Base-by-base conservation (phyloP, 2,329 filamentous ascomycete genomes). In the Phialocephala subalpina region DNA sequence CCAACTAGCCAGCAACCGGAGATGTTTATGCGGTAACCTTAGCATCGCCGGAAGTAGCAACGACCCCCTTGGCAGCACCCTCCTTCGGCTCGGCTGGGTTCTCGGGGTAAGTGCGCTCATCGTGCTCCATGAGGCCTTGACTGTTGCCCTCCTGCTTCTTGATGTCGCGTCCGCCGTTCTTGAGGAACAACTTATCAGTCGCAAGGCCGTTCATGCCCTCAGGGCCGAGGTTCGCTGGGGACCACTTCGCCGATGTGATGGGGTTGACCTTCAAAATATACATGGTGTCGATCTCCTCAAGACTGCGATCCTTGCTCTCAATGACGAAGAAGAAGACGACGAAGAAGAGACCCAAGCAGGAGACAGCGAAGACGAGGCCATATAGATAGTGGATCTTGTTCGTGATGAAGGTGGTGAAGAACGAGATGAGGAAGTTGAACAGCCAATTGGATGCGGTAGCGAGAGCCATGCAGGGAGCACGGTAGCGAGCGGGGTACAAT, bases 271-370 rank as follows among this genome's bases (percentile, higher is more conserved):
- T 77, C 45, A 80, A 73, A 20, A 84, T 81, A 75, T 94, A 94
- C 90, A 93, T 93, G 65, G 86, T 89, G 73, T 95, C 92, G 63
- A 95, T 91, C 77, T 94, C 91, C 79, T 95, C 92, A 1, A 95
- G 83, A 0, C 87, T 89, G 6, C 91, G 86, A 60, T 90, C 91
- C 74, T 92, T 89, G 55, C 86, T 89, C 76, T 94, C 92, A 63
- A 91, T 87, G 60, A 94, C 85, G 76, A 93, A 93, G 79, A 94
- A 92, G 81, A 90, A 94, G 38, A 94, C 89, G n/a, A 93, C 79
- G 0, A 87, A 73, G 0, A 87, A 85, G 0, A 86, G 89, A 0
- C 84, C 80, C 40, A 92, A 81, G 70, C 90, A 90, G 75, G 90
- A 93, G 0, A 82, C 88, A 0, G 89, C 91, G 77, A 94, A 94